Evolutionary conservation across 192 early-diverging fungal species (phyloP), one percentile per base, ranked within the genome.

Genomic region (Dissophora globulifera): DNA sequence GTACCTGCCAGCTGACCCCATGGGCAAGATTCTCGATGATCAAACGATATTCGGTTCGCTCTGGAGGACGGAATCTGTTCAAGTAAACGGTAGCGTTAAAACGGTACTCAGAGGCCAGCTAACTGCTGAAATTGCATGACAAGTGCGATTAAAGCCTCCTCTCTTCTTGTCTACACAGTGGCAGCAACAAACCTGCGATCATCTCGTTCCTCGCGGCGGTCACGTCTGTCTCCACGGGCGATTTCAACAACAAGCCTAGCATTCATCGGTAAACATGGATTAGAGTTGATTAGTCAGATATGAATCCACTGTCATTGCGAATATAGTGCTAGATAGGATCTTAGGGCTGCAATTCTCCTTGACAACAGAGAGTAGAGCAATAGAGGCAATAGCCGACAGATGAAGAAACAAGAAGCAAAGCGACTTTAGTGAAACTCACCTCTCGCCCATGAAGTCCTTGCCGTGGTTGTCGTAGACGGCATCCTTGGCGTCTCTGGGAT

Each of bases 401-500:
- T 15, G 33, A 7, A 59, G 20, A 32, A 33, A 30, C 19, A 52
- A 20, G 49, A 25, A 50, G 52, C 40, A 32, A 15, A 56, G n/a
- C n/a, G 40, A 38, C 35, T 10, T 40, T 7, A 13, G 13, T 40
- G 38, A 40, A 45, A 17, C 43, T 35, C 84, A 93, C 93, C 94
- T 87, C 78, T 96, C 92, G 29, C 93, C 94, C 68, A 93, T 79
- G 56, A 95, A 98, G 30, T 87, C 80, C 42, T 86, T 89, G 64
- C 88, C 93, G 66, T 96, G 87, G 70, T 93, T 86, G 54, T 92
- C 87, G 46, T 94, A 86, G 55, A 98, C 92, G 26, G 92, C 94
- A 84, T 96, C 94, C 48, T 92, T 85, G 48, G 95, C 95, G 83
- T 98, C 96, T 53, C 90, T 84, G 20, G 81, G 79, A 75, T 94